These are phyloP conservation scores for Roridomyces roridus DNA, from an alignment of 768 basidiomycete species.

Conservation along the genomic window DNA sequence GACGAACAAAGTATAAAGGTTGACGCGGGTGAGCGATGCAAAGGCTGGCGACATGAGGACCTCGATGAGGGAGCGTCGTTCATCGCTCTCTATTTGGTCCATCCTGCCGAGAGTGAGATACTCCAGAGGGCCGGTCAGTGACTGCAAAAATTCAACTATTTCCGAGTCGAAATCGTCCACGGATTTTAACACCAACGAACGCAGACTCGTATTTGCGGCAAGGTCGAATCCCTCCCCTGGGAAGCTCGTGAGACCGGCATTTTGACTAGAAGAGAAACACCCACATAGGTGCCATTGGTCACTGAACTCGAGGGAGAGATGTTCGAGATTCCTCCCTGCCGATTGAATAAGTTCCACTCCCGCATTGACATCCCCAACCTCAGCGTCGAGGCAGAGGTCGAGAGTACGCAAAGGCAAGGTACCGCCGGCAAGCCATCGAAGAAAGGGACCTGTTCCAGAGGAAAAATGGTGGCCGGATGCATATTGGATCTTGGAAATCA, in stretches of 20 bases:
- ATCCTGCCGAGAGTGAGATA: constrained; percentile 6
- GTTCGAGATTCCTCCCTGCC: not conserved
- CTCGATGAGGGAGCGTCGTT: constrained; percentile 1
- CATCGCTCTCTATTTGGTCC: constrained; percentile 1
- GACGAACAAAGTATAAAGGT: not conserved
- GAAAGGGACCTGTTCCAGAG: constrained; percentile 18
- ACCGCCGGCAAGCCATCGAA: constrained; percentile 16
- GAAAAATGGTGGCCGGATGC: constrained; percentile 1
- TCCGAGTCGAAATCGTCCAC: constrained; percentile 1
- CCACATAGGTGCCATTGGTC: constrained; percentile 18
- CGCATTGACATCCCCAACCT: constrained; percentile 16
- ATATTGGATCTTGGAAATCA: constrained; percentile 6
- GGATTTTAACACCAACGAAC: constrained; percentile 1
- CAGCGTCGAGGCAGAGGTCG: constrained; percentile 14
- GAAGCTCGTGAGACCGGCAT: not conserved
- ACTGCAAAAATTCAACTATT: constrained; percentile 5
- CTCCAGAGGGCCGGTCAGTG: constrained; percentile 15
- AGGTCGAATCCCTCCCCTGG: constrained; percentile 16
- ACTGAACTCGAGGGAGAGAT: constrained; percentile 11
- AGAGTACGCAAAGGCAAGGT: constrained; percentile 13
- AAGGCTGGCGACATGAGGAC: constrained; percentile 6
- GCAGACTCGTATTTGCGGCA: constrained; percentile 6
- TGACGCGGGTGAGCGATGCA: not conserved
- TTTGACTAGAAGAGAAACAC: not conserved
- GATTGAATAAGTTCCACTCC: constrained; percentile 20